Evolutionary conservation across 139 green algal genomes (phyloP), one percentile per base, ranked within the genome.

Genomic region (Diplosphaera chodatii): DNA sequence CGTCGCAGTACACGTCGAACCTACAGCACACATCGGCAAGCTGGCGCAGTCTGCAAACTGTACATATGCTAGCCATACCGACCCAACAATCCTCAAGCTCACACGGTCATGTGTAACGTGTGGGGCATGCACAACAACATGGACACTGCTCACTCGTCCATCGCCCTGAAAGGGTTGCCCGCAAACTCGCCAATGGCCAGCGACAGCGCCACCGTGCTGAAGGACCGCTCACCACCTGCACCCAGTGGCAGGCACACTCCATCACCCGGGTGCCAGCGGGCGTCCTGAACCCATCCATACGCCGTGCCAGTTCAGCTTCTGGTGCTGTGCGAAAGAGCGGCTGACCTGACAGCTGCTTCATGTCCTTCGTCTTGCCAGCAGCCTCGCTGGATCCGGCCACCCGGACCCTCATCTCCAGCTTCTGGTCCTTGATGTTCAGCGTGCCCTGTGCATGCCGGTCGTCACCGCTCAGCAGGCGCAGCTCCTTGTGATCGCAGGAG

Each of bases 131-230:
- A 48, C 37, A 59, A 5, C 48, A 27, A 18, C 18, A 23, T n/a
- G 48, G 3, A 59, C 89, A 93, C 22, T 74, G 96, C 92, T 63
- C 93, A 96, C 78, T 97, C 92, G 76, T 97, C 91, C 75, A 95
- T 84, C 40, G 86, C 89, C 13, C 87, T 78, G 64, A 95, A 90
- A 25, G 88, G 88, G n/a, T 71, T 70, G 37, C 96, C 87, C 0
- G 80, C 88, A 32, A 71, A 74, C 15, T 87, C 68, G 1, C 93
- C 93, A 27, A 98, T 76, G 1, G 93, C 85, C 55, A 98, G 83
- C 40, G 91, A 84, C 75, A 97, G 92, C 23, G 88, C 78, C 16
- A 98, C 86, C 0, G 92, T 97, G 22, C 89, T 90, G 80, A 88
- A 97, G 55, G 84, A 94, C 32, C 88, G 84, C 87, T 98, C 93